Evolutionary conservation across 1,284 basidiomycete species (phyloP), one percentile per base, ranked within the genome.

Genomic region (Melampsora americana): DNA sequence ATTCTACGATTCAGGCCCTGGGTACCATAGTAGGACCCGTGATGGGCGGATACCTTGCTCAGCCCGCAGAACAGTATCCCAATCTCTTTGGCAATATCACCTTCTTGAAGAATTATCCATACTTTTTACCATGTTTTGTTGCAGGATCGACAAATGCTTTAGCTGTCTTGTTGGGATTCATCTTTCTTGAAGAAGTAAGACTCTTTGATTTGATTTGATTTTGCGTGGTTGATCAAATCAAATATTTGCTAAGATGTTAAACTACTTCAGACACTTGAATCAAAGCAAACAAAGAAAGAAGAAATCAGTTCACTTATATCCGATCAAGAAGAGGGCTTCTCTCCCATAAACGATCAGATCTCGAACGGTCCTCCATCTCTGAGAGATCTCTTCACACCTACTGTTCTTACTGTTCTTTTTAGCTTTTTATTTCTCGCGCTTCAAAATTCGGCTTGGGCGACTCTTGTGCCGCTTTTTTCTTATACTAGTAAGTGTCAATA

Each of bases 101-200:
- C 14, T 68, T 76, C 32, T 48, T 76, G 53, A 46, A 48, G 39
- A 11, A 28, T 26, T 61, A 68, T 76, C 73, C 73, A 30, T 76
- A 76, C 46, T 76, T 76, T 48, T 69, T 76, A 32, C 73, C 73
- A 9, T 76, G 73, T 26, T 76, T 69, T 28, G 60, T 68, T 50
- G 73, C 66, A 23, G 73, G 73, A 1, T 48, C 46, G 12, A 61
- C 44, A 65, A 76, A 76, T 50, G 35, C 68, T 23, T 50, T 53
- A 14, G 73, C 73, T 1, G 73, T 59, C 1, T 32, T 48, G 18
- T 30, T 76, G 6, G 73, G 73, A 9, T 76, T 68, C n/a, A 68
- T 76, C 18, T 76, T 23, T 30, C 48, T 76, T 42, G 66, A 76
- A 68, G 73, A 76, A 64, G 73, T 76, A 20, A 5, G 70, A 42